Base-by-base conservation (phyloP, 2,329 filamentous ascomycete genomes). In the Fusarium sp. region DNA sequence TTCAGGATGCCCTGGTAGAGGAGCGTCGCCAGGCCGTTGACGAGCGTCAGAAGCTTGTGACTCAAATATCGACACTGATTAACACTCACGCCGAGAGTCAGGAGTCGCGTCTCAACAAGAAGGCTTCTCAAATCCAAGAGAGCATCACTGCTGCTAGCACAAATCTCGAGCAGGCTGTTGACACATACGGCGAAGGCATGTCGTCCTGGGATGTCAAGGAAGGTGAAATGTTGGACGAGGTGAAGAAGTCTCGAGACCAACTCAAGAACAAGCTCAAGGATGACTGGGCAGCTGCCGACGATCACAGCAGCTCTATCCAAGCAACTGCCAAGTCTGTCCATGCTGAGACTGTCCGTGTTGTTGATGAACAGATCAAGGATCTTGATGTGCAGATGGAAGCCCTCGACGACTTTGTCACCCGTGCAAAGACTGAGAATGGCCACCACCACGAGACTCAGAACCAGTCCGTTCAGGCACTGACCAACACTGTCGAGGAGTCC, bases 381-480 rank as follows among this genome's bases (percentile, higher is more conserved):
- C 91, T 99, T 75, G 90, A 92, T 63, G 86, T 85, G n/a, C 93
- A 98, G 78, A 94, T 99, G 87, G 88, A 90, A 57, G 92, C 93
- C 2, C 86, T 99, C 9, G 95, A 98, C 74, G 92, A 95, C 69
- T 97, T 97, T 72, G 93, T 98, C 39, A 86, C 90, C 32, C 89
- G 92, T 32, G 94, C 96, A 49, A 89, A 90, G 62, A 87, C 87
- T 2, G 91, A 96, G 74, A 98, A 97, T 76, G 88, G 90, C 30
- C 83, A 84, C 19, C 93, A 97, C 75, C 90, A 96, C 76, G 84
- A 89, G 26, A 85, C 86, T 26, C 92, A 96, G 67, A 79, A 84
- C 2, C 77, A 83, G n/a, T 91, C 89, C 2, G 81, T 97, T n/a
- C 80, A 86, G 33, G 80, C 80, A 11, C 83, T 97, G 32, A 87